A percentile compares a stretch with the other conserved stretches of the same genome.
Evolutionary conservation across 805 yeast species (phyloP).

Genomic region (Yamadazyma scolyti): DNA sequence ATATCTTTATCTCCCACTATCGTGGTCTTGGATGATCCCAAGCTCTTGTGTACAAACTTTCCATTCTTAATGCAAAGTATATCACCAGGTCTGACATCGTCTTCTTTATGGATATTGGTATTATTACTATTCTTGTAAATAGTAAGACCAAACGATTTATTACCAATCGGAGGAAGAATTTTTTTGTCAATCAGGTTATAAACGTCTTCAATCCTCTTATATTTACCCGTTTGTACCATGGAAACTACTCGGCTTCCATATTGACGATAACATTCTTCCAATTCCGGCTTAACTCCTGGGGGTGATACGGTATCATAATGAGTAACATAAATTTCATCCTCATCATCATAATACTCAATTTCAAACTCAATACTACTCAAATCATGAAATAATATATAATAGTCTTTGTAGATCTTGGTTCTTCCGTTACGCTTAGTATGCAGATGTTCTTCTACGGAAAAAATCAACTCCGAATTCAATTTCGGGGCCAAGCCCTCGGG

Average conservation of each 20-base stretch:
- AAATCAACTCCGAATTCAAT: constrained; percentile 48
- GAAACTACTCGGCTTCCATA: constrained; percentile 28
- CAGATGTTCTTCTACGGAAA: constrained; percentile 60
- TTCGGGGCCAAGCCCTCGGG: constrained; percentile 49
- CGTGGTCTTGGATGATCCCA: constrained; percentile 31
- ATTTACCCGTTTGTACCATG: not conserved
- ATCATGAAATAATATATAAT: constrained; percentile 70
- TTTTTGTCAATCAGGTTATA: constrained; percentile 13
- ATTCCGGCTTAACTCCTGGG: constrained; percentile 42
- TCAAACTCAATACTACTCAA: constrained; percentile 64
- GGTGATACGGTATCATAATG: constrained; percentile 31
- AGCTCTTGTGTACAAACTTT: constrained; percentile 65
- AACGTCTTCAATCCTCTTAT: constrained; percentile 22
- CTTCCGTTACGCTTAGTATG: constrained; percentile 58
- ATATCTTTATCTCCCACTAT: constrained; percentile 54
- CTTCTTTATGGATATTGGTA: constrained; percentile 44
- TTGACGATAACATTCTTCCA: constrained; percentile 46
- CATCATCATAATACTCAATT: constrained; percentile 49
- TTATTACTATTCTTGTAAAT: constrained; percentile 51
- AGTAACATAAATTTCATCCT: constrained; percentile 50
- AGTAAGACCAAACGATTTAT: constrained; percentile 68
- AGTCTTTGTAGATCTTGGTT: constrained; percentile 49
- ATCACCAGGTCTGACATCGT: constrained; percentile 80
- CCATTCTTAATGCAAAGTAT: constrained; percentile 73
- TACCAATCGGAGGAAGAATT: constrained; percentile 56